These are phyloP conservation scores for Parasitella parasitica DNA, from an alignment of 371 early-diverging fungal genomes.

Conservation along the genomic window DNA sequence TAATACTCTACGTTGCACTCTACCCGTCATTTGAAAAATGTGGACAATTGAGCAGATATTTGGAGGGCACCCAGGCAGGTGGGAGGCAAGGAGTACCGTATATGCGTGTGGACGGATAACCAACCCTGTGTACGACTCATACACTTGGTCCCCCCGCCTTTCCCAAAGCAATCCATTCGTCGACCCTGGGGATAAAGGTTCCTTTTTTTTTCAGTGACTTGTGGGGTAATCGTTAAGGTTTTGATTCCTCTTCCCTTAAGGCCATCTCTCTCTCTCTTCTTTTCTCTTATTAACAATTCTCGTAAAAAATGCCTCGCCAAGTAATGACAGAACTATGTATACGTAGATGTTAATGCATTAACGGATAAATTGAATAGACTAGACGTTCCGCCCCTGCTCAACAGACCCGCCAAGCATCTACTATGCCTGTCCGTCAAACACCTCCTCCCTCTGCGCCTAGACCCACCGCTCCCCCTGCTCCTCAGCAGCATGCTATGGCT, in stretches of 20 bases:
- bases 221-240: neutral
- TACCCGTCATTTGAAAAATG: too few relatives aligned
- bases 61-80: too few relatives aligned
- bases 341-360: neutral
- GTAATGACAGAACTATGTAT: neutral
- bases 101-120: too few relatives aligned
- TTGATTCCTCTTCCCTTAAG: neutral
- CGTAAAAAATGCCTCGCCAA: slow-evolving; percentile 1
- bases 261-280: neutral
- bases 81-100: too few relatives aligned
- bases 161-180: neutral
- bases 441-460: slow-evolving; percentile 57
- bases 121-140: too few relatives aligned
- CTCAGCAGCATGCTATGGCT: slow-evolving; percentile 42
- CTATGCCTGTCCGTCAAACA: slow-evolving; percentile 70
- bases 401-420: slow-evolving; percentile 68
- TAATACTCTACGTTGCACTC: too few relatives aligned
- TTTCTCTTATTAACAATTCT: too few relatives aligned
- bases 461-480: slow-evolving; percentile 42
- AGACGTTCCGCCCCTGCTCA: slow-evolving; percentile 63
- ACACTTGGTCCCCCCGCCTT: too few relatives aligned
- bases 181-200: neutral
- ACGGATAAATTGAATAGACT: slow-evolving; percentile 15
- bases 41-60: too few relatives aligned
- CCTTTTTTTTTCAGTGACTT: neutral